These are phyloP conservation scores for Triangularia setosa DNA, from an alignment of 2,329 filamentous ascomycete species.

Conservation along the genomic window DNA sequence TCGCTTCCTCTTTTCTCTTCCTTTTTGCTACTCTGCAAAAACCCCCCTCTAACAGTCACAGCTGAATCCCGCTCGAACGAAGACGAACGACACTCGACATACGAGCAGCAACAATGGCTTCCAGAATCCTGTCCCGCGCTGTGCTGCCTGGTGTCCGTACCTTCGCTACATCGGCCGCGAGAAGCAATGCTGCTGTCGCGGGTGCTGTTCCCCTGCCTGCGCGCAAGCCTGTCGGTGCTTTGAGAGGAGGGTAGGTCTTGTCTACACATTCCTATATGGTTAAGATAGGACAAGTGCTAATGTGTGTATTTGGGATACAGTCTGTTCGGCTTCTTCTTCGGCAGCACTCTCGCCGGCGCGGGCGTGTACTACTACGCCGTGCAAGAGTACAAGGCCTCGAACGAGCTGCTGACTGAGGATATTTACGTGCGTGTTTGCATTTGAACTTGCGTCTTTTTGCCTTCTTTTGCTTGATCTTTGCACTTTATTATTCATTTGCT, in stretches of 20 bases:
- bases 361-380: conserved; percentile 90
- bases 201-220: conserved; percentile 47
- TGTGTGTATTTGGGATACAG: conserved; percentile 42
- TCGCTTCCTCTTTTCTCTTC: not conserved
- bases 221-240: conserved; percentile 56
- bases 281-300: not conserved
- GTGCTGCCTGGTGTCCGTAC: conserved; percentile 32
- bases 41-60: not conserved
- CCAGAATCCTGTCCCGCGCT: conserved; percentile 43
- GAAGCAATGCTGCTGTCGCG: conserved; percentile 36
- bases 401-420: conserved; percentile 90
- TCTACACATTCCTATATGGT: not conserved
- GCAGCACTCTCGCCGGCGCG: conserved; percentile 71
- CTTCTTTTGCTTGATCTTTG: conserved; percentile 12
- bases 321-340: conserved; percentile 86
- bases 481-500: not conserved
- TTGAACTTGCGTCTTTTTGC: conserved; percentile 28
- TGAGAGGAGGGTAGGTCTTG: conserved; percentile 56
- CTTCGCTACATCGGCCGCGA: conserved; percentile 49
- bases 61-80: not conserved
- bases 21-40: not conserved
- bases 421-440: conserved; percentile 75
- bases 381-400: conserved; percentile 88
- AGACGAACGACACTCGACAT: conserved; percentile 2
- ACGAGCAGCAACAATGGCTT: conserved; percentile 38